These are phyloP conservation scores for Yarrowia deformans DNA, from an alignment of 805 yeast genomes.

Conservation along the genomic window DNA sequence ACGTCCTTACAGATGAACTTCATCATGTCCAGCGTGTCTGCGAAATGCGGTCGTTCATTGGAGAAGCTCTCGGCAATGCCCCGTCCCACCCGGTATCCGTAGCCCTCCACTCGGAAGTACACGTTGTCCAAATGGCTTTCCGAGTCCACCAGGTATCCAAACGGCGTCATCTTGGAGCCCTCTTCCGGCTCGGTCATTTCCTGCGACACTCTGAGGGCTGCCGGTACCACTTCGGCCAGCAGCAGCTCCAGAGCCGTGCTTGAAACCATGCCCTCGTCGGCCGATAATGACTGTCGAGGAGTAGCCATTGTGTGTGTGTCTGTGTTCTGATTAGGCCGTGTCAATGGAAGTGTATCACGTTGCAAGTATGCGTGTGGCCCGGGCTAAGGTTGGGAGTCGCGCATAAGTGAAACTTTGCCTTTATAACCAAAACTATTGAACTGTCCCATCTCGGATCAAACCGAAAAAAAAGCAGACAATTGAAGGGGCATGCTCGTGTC, in stretches of 20 bases:
- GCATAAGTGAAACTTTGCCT: slow-evolving; percentile 18
- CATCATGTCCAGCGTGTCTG: slow-evolving; percentile 76
- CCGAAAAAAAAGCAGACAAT: background rate
- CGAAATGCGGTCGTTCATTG: slow-evolving; percentile 54
- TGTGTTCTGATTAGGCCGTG: slow-evolving; percentile 12
- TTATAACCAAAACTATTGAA: background rate
- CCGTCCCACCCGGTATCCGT: slow-evolving; percentile 75
- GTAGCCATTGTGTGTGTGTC: slow-evolving; percentile 15
- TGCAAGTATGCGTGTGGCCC: background rate
- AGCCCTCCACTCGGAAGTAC: slow-evolving; percentile 65
- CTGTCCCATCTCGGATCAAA: slow-evolving; percentile 16
- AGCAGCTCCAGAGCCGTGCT: slow-evolving; percentile 61
- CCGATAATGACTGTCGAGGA: slow-evolving; percentile 22
- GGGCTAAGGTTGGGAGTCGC: slow-evolving; percentile 21
- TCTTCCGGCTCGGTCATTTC: slow-evolving; percentile 50
- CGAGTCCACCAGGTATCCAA: slow-evolving; percentile 41
- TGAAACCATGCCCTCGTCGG: slow-evolving; percentile 44
- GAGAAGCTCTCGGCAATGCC: slow-evolving; percentile 60
- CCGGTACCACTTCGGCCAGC: slow-evolving; percentile 78
- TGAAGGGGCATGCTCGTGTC: background rate
- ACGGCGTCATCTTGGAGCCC: slow-evolving; percentile 39
- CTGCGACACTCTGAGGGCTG: slow-evolving; percentile 68
- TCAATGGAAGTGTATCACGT: background rate
- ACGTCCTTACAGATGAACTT: slow-evolving; percentile 92
- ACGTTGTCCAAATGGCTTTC: slow-evolving; percentile 56